A percentile compares a stretch with the other conserved stretches of the same genome.
These are phyloP conservation scores for Lentithecium fluviatile DNA, from an alignment of 495 filamentous ascomycete genomes.

Conservation along the genomic window DNA sequence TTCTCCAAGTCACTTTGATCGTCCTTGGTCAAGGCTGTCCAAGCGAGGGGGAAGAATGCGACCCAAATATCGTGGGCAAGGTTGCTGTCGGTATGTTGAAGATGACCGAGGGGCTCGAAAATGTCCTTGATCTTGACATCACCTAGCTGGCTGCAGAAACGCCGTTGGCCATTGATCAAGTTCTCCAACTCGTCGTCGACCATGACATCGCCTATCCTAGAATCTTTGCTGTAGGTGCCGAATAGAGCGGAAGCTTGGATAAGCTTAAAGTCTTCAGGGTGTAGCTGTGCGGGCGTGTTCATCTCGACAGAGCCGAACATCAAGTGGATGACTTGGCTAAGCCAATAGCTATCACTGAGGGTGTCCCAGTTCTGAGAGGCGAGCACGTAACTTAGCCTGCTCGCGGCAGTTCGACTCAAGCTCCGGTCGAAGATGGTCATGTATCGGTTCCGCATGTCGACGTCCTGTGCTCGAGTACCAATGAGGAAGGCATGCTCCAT, in stretches of 20 bases:
- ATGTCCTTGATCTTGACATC: conserved; percentile 84
- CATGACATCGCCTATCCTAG: conserved; percentile 68
- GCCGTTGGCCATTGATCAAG: conserved; percentile 71
- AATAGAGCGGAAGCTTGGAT: conserved; percentile 69
- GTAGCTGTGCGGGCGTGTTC: conserved; percentile 69
- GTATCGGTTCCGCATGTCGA: conserved; percentile 96
- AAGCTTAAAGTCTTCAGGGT: conserved; percentile 78
- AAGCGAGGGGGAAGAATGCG: conserved; percentile 84
- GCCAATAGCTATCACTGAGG: conserved; percentile 90
- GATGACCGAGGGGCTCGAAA: conserved; percentile 85
- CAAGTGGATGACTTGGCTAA: conserved; percentile 88
- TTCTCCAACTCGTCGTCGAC: conserved; percentile 77
- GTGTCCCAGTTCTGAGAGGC: conserved; percentile 97
- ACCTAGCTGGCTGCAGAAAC: conserved; percentile 77
- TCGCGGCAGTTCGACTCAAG: conserved; percentile 80
- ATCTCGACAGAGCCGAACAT: conserved; percentile 88
- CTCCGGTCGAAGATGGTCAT: conserved; percentile 91
- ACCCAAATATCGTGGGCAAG: conserved; percentile 88
- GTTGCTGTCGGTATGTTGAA: conserved; percentile 83
- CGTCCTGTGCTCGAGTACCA: conserved; percentile 87
- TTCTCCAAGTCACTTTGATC: conserved; percentile 89
- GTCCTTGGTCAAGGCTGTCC: conserved; percentile 82
- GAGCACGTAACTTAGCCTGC: conserved; percentile 81
- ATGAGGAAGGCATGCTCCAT: conserved; percentile 98
- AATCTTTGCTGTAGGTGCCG: conserved; percentile 66